Evolutionary conservation across 768 basidiomycete species (phyloP), one percentile per base, ranked within the genome.

Genomic region (Pulveroboletus ravenelii): DNA sequence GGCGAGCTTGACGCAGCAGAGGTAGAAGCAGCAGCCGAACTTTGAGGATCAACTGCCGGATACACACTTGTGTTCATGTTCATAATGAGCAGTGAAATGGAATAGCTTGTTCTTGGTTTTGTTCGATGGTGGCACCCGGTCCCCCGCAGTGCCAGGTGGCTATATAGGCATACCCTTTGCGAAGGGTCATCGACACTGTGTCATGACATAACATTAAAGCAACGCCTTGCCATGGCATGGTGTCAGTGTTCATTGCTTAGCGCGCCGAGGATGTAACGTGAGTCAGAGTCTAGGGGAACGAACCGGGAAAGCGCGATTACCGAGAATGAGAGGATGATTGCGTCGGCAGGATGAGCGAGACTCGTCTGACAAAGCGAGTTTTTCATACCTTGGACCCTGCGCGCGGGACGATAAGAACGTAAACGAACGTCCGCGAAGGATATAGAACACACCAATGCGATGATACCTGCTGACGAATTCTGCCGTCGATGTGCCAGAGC

Each of bases 121-220:
- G 37, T 20, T 53, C 44, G 23, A 36, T 14, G 27, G 20, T 14
- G 35, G 17, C 5, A 9, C 1, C 14, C 10, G 6, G 3, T 17
- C 9, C 6, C 15, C 15, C 27, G 10, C 17, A 35, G n/a, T 3
- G 5, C n/a, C 2, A 40, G 20, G 34, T 23, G 17, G 31, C 51
- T 52, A 45, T 62, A 62, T 62, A 62, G 42, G n/a, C 15, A 5
- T 6, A 32, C n/a, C 10, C 32, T 18, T 25, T 20, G 25, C 3
- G 9, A n/a, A 47, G 15, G 25, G 40, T 17, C 29, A 31, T 38
- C 39, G 34, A 39, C 41, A 30, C 27, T 12, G 13, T 15, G 10
- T 17, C 32, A 31, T 57, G 38, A 35, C 48, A 50, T 35, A 36
- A 37, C 25, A 9, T 5, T 18, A 23, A 23, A 17, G 57, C 45